These are phyloP conservation scores for Macrolepiota dolichaula DNA, from an alignment of 768 basidiomycete species.

Conservation along the genomic window DNA sequence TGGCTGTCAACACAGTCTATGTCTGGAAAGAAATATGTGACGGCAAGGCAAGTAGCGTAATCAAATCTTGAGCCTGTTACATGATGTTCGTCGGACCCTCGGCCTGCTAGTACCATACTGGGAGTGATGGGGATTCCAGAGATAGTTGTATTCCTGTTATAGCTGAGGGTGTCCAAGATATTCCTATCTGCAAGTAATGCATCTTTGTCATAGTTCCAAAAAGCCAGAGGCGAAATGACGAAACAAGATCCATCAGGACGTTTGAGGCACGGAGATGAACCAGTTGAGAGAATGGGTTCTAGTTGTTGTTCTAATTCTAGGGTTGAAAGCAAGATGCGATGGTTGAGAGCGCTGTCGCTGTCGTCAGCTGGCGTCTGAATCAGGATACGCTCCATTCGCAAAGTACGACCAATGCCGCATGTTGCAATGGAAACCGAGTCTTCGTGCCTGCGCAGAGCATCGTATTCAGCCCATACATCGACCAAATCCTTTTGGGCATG, in stretches of 20 bases:
- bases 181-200: conserved; percentile 50
- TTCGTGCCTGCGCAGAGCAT: conserved; percentile 59
- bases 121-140: conserved; percentile 64
- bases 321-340: conserved; percentile 58
- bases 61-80: conserved; percentile 48
- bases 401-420: conserved; percentile 64
- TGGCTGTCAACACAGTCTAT: conserved; percentile 60
- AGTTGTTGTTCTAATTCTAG: conserved; percentile 63
- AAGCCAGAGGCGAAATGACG: conserved; percentile 68
- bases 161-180: conserved; percentile 56
- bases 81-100: conserved; percentile 52
- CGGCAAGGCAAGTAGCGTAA: conserved; percentile 66
- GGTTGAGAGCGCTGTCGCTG: conserved; percentile 51
- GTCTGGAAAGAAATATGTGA: conserved; percentile 83
- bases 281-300: conserved; percentile 32
- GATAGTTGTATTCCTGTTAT: conserved; percentile 50
- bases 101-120: conserved; percentile 74
- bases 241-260: conserved; percentile 55
- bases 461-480: conserved; percentile 68
- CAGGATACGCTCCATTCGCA: conserved; percentile 77
- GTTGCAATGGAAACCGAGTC: conserved; percentile 71
- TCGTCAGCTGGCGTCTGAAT: conserved; percentile 51
- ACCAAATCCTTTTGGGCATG: conserved; percentile 61
- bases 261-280: conserved; percentile 51
- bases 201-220: conserved; percentile 67